phyloP scores from a whole-genome alignment of 2,329 filamentous ascomycete species.

The Fusarium mexicanum region DNA sequence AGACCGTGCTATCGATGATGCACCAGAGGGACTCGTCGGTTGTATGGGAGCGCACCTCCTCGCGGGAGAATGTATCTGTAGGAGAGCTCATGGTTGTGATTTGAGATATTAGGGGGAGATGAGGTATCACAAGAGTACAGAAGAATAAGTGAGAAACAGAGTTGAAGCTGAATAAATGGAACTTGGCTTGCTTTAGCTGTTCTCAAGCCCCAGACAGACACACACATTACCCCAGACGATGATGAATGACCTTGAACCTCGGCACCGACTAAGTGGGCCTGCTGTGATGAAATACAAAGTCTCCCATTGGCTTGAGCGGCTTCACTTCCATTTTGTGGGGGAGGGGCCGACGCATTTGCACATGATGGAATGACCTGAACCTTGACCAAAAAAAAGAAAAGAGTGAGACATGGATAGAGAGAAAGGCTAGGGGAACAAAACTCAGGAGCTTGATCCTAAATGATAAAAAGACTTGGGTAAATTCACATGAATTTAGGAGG shows the following conservation, averaged over 20 bases:
- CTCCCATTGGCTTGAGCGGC: slow-evolving; percentile 24
- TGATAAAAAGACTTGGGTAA: too few species aligned
- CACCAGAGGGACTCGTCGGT: slow-evolving; percentile 81
- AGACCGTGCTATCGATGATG: slow-evolving; percentile 87
- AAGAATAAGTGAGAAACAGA: neutral
- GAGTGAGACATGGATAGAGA: neutral
- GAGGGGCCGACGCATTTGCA: slow-evolving; percentile 32
- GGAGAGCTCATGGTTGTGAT: slow-evolving; percentile 44
- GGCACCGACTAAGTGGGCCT: slow-evolving; percentile 35
- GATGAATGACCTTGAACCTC: slow-evolving; percentile 28
- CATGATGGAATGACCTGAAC: slow-evolving; percentile 8
- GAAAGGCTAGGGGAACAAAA: too few species aligned
- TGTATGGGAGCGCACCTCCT: slow-evolving; percentile 79
- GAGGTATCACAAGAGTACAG: neutral
- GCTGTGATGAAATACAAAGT: slow-evolving; percentile 22
- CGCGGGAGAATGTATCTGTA: slow-evolving; percentile 64
- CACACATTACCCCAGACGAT: slow-evolving; percentile 19
- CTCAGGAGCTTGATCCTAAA: too few species aligned
- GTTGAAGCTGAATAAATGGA: neutral
- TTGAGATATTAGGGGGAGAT: neutral
- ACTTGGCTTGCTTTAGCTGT: neutral
- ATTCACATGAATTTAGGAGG: too few species aligned
- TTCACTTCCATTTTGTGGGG: slow-evolving; percentile 35
- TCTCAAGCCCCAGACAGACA: neutral
- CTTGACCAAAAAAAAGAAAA: neutral